Percentiles rank a stretch among this genome's conserved stretches.
phyloP scores from a whole-genome alignment of 2,329 filamentous ascomycete species.

The Claviceps paspali region DNA sequence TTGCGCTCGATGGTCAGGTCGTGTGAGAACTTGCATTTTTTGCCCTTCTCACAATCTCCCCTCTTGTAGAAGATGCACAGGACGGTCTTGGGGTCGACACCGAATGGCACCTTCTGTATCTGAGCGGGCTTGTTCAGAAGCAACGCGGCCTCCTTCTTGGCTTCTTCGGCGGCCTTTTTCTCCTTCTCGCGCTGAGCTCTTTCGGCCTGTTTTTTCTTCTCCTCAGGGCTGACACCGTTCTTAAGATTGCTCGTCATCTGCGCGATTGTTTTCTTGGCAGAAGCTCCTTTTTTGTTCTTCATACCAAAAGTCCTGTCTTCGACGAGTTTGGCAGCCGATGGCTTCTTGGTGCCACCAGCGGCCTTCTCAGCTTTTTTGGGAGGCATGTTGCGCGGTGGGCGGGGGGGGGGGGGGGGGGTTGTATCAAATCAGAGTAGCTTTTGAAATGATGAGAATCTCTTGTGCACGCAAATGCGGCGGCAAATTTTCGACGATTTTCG shows the following conservation, averaged over 20 bases:
- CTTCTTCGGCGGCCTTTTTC: slow-evolving; percentile 78
- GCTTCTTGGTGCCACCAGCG: slow-evolving; percentile 40
- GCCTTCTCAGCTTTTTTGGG: slow-evolving; percentile 49
- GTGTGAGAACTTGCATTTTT: slow-evolving; percentile 96
- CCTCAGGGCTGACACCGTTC: slow-evolving; percentile 64
- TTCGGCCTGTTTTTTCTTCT: slow-evolving; percentile 64
- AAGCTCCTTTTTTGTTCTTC: slow-evolving; percentile 98
- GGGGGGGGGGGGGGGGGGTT: too few relatives aligned
- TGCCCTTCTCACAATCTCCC: slow-evolving; percentile 91
- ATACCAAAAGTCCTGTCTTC: slow-evolving; percentile 98
- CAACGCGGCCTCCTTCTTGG: slow-evolving; percentile 63
- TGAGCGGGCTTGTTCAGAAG: slow-evolving; percentile 86
- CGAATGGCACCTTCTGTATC: slow-evolving; percentile 94
- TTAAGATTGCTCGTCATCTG: slow-evolving; percentile 63
- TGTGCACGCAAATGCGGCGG: too few relatives aligned
- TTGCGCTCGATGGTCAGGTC: slow-evolving; percentile 82
- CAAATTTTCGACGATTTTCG: too few relatives aligned
- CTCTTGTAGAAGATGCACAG: slow-evolving; percentile 96
- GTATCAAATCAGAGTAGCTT: too few relatives aligned
- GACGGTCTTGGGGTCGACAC: slow-evolving; percentile 94
- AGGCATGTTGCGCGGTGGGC: slow-evolving; percentile 46
- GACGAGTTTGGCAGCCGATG: slow-evolving; percentile 44
- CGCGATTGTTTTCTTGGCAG: slow-evolving; percentile 79
- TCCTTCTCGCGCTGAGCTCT: slow-evolving; percentile 61
- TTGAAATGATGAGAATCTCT: too few relatives aligned